Base-by-base conservation (phyloP, 2,329 filamentous ascomycete genomes). In the Didymella exigua region DNA sequence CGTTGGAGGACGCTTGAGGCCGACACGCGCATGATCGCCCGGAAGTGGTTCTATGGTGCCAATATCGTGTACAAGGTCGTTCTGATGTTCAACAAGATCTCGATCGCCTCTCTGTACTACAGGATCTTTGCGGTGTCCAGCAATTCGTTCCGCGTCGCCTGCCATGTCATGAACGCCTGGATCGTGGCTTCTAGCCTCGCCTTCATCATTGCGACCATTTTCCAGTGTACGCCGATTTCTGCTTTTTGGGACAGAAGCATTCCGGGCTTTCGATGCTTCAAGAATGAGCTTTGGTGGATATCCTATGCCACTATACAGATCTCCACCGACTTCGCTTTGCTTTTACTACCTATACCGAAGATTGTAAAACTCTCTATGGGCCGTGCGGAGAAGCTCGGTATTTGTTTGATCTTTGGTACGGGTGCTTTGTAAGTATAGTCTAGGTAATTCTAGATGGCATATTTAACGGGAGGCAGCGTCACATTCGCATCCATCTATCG, bases 51-150 rank as follows among this genome's bases (percentile, higher is more conserved):
- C 57, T 73, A 69, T 50, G 65, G 64, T 40, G 68, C 67, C 24
- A 66, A 73, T 30, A 63, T 69, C n/a, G 56, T 76, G 19, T 77
- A 77, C 62, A 75, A 77, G 49, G 56, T 73, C 18, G 72, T 69
- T 6, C 59, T 76, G 29, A 68, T 65, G 54, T 62, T 73, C 36
- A 74, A 68, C 55, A 75, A 75, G 54, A 61, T 69, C 6, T 70
- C 71, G 3, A 67, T 75, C 24, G 59, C 72, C 8, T 64, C 65
- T 21, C 64, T 72, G 8, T 74, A 75, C 56, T 65, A 72, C 31
- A 70, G 73, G 34, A 69, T 75, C 36, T 77, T 75, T 40, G 62
- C 62, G 14, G 54, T 71, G 13, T 59, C 62, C 3, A 53, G 51
- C 2, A 65, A 61, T 14, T 56, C 54, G 23, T 74, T 75, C 49